A percentile compares a stretch with the other conserved stretches of the same genome.
phyloP scores from a whole-genome alignment of 805 yeast genomes.

The Lachancea fermentati region DNA sequence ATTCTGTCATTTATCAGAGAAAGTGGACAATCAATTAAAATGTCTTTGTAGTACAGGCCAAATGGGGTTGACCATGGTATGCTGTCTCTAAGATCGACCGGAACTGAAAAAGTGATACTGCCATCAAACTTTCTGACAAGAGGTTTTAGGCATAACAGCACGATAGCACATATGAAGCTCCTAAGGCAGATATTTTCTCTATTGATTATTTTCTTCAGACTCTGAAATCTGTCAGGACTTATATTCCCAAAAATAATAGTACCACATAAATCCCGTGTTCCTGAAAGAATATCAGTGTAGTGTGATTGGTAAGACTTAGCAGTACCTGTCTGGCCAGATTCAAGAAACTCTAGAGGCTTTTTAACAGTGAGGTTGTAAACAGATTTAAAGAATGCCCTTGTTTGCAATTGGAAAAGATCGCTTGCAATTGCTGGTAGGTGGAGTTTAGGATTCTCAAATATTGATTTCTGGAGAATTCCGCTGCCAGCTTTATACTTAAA shows the following conservation, averaged over 20 bases:
- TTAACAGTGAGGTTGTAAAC: slow-evolving; percentile 21
- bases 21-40: slow-evolving; percentile 24
- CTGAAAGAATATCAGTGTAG: slow-evolving; percentile 11
- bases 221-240: slow-evolving; percentile 12
- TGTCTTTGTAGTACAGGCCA: slow-evolving; percentile 24
- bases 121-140: slow-evolving; percentile 17
- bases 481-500: slow-evolving; percentile 5
- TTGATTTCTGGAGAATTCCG: slow-evolving; percentile 20
- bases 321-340: slow-evolving; percentile 10
- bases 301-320: slow-evolving; percentile 9
- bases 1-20: slow-evolving; percentile 19
- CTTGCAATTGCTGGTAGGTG: slow-evolving; percentile 23
- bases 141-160: slow-evolving; percentile 26
- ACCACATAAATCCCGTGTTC: slow-evolving; percentile 22
- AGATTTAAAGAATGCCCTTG: slow-evolving; percentile 26
- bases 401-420: slow-evolving; percentile 22
- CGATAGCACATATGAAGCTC: slow-evolving; percentile 25
- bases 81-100: slow-evolving; percentile 19
- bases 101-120: slow-evolving; percentile 20
- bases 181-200: slow-evolving; percentile 21
- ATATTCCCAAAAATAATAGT: slow-evolving; percentile 26
- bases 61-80: slow-evolving; percentile 13
- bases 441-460: slow-evolving; percentile 22
- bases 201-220: slow-evolving; percentile 13
- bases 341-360: slow-evolving; percentile 22